Conservation (phyloP, 164 flowering plant genomes). For the Stephania cephalantha region DNA sequence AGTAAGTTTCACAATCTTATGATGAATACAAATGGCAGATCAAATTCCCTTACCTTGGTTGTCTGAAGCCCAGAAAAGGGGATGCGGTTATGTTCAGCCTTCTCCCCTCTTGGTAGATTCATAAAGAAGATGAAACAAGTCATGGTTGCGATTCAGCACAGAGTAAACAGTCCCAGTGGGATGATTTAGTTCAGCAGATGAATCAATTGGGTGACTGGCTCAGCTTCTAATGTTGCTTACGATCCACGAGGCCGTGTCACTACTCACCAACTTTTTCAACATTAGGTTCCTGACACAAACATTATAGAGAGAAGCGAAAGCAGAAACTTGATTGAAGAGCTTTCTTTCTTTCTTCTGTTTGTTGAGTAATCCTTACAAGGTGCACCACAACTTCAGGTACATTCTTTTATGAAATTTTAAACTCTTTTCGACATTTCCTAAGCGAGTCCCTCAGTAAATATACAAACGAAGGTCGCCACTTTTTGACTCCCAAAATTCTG, state of each 20-base stretch:
- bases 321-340: neutral
- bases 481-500: conserved; percentile 9
- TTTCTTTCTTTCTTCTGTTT: neutral
- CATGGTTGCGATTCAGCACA: neutral
- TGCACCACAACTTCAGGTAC: neutral
- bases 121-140: neutral
- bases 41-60: neutral
- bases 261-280: neutral
- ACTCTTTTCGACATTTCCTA: neutral
- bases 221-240: neutral
- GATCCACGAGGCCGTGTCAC: neutral
- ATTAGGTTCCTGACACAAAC: neutral
- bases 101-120: neutral
- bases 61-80: neutral
- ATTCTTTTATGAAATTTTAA: conserved; percentile 2
- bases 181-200: neutral
- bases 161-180: neutral
- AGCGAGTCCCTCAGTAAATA: conserved; percentile 5
- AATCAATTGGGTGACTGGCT: neutral
- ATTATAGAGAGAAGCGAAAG: neutral
- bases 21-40: neutral
- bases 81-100: neutral
- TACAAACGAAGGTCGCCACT: conserved; percentile 3
- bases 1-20: neutral
- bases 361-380: conserved; percentile 9